phyloP scores from a whole-genome alignment of 306 rosid species.

The Vicia sativa region DNA sequence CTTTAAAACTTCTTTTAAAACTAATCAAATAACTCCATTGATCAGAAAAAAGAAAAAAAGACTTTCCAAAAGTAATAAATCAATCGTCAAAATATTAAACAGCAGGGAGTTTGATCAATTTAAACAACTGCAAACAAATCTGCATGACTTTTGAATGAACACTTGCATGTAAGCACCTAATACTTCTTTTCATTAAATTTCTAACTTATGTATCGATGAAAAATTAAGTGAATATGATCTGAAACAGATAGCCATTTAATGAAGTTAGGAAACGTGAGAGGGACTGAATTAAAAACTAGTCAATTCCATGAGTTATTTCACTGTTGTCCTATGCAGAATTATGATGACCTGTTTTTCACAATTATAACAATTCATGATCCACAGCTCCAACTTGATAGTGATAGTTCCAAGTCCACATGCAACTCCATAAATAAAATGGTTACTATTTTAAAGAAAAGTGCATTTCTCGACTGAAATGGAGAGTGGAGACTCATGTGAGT shows the following conservation, averaged over 20 bases:
- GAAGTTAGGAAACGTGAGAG: slow-evolving; percentile 19
- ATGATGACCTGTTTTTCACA: slow-evolving; percentile 39
- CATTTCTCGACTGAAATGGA: background rate
- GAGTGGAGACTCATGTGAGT: background rate
- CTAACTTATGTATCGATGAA: background rate
- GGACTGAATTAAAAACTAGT: slow-evolving; percentile 32
- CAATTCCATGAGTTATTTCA: slow-evolving; percentile 41
- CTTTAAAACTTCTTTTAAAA: too few species aligned
- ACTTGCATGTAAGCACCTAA: background rate
- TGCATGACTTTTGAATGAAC: background rate
- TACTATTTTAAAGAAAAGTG: background rate
- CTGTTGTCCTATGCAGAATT: slow-evolving; percentile 42
- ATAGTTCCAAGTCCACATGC: slow-evolving; percentile 35
- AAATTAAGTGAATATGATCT: background rate
- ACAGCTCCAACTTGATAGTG: slow-evolving; percentile 42
- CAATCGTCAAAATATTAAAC: too few species aligned
- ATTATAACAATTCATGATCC: slow-evolving; percentile 36
- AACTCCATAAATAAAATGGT: slow-evolving; percentile 1
- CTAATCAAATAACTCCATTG: too few species aligned
- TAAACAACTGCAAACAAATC: background rate
- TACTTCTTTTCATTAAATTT: background rate
- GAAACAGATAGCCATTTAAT: slow-evolving; percentile 31
- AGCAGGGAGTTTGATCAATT: background rate
- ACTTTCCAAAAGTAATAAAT: too few species aligned
- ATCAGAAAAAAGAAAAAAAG: too few species aligned